A percentile compares a stretch with the other conserved stretches of the same genome.
Conservation (phyloP, 441 rosid species). For the Croton laevigatus region DNA sequence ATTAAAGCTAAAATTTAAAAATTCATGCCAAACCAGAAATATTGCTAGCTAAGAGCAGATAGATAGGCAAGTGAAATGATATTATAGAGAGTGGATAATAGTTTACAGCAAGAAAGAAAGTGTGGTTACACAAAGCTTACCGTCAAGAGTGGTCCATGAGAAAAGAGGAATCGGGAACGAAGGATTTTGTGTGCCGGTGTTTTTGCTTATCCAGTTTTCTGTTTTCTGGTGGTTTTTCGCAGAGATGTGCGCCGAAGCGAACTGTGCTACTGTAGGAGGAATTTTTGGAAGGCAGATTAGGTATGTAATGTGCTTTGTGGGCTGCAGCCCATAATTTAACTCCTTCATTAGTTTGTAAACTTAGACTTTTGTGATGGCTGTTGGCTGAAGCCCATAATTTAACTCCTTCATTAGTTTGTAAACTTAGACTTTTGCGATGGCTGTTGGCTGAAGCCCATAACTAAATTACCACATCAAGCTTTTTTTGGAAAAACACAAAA, state of each 20-base stretch:
- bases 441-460: too few species aligned
- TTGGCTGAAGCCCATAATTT: too few species aligned
- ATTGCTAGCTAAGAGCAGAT: background rate
- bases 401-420: too few species aligned
- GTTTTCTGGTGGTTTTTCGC: background rate
- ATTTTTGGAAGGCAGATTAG: background rate
- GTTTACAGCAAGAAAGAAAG: background rate
- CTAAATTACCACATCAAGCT: too few species aligned
- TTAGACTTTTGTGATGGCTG: too few species aligned
- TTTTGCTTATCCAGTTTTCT: slow-evolving; percentile 1
- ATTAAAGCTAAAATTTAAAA: slow-evolving; percentile 1
- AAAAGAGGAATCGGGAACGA: background rate
- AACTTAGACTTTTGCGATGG: too few species aligned
- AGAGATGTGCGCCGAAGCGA: background rate
- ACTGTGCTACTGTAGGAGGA: background rate
- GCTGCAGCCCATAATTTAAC: too few species aligned
- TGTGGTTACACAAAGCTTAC: background rate
- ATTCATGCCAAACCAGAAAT: background rate
- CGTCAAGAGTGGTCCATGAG: background rate
- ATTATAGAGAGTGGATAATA: background rate
- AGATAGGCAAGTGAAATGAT: background rate
- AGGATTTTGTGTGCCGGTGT: background rate
- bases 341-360: too few species aligned
- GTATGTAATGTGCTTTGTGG: background rate
- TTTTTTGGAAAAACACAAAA: too few species aligned